Percentiles rank a stretch among this genome's conserved stretches.
These are phyloP conservation scores for Exobasidium cylindrosporum DNA, from an alignment of 1,284 basidiomycete genomes.

Conservation along the genomic window DNA sequence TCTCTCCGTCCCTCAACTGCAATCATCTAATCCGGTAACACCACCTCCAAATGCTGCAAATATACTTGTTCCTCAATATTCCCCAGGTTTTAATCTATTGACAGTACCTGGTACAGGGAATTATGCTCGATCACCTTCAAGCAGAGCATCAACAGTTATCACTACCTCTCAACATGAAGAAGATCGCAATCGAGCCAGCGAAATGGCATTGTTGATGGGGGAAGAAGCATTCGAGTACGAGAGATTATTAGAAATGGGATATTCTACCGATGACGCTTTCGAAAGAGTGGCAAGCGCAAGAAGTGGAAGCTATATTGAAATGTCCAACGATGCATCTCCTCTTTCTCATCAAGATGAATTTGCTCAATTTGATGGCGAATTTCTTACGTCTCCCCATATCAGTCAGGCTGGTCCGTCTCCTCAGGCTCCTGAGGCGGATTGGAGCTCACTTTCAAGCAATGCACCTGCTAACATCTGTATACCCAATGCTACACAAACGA, in stretches of 20 bases:
- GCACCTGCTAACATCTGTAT: neutral
- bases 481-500: neutral
- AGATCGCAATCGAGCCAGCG: constrained; percentile 3
- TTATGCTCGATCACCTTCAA: neutral
- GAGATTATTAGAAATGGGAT: constrained; percentile 1
- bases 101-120: constrained; percentile 1
- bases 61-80: neutral
- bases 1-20: neutral
- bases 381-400: too few relatives aligned
- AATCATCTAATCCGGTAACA: neutral
- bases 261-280: constrained; percentile 3
- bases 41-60: neutral
- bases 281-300: constrained; percentile 9
- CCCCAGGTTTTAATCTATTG: constrained; percentile 1
- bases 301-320: neutral
- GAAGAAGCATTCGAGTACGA: constrained; percentile 13
- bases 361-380: neutral
- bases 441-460: neutral
- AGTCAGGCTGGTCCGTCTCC: neutral
- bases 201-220: constrained; percentile 2
- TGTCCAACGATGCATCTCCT: neutral
- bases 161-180: neutral
- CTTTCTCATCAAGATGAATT: neutral
- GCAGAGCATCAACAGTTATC: neutral
- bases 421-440: neutral